Evolutionary conservation across 805 yeast genomes (phyloP).

Genomic region (Saccharomycopsis sp.): DNA sequence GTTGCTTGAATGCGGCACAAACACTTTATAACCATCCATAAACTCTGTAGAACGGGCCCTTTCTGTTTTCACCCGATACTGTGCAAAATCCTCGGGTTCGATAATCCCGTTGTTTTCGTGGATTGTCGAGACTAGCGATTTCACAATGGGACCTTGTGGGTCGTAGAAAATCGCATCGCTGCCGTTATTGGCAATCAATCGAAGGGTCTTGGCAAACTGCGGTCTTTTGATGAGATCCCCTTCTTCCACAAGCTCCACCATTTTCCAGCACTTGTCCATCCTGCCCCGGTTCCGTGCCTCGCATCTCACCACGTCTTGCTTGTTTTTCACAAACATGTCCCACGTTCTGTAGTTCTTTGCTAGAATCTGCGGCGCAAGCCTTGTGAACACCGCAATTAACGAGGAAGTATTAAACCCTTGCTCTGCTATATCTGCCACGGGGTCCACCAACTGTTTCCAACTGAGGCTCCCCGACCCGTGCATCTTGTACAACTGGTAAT

Average conservation of each 20-base stretch:
- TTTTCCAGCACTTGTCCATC: conserved; percentile 22
- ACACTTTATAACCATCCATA: conserved; percentile 34
- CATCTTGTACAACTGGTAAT: conserved; percentile 46
- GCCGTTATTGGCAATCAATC: conserved; percentile 66
- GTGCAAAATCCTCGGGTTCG: conserved; percentile 52
- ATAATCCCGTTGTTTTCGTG: conserved; percentile 59
- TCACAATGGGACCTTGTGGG: conserved; percentile 67
- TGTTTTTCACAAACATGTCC: conserved; percentile 41
- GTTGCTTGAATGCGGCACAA: conserved; percentile 54
- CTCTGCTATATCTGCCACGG: conserved; percentile 59
- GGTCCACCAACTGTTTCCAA: conserved; percentile 69
- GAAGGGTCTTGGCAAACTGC: conserved; percentile 56
- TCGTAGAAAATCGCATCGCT: conserved; percentile 74
- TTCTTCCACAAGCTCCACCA: conserved; percentile 30
- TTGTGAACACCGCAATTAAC: conserved; percentile 26
- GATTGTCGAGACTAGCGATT: conserved; percentile 42
- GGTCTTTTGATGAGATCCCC: conserved; percentile 60
- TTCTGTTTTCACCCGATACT: conserved; percentile 41
- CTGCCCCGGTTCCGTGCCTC: conserved; percentile 4
- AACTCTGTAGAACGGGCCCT: conserved; percentile 37
- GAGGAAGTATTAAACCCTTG: conserved; percentile 53
- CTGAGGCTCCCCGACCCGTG: conserved; percentile 65
- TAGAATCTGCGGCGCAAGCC: conserved; percentile 31
- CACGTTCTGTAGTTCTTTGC: conserved; percentile 36
- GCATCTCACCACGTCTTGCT: conserved; percentile 20